Percentiles rank a stretch among this genome's conserved stretches.
phyloP scores from a whole-genome alignment of 495 filamentous ascomycete species.

The Apiosordaria backusii region DNA sequence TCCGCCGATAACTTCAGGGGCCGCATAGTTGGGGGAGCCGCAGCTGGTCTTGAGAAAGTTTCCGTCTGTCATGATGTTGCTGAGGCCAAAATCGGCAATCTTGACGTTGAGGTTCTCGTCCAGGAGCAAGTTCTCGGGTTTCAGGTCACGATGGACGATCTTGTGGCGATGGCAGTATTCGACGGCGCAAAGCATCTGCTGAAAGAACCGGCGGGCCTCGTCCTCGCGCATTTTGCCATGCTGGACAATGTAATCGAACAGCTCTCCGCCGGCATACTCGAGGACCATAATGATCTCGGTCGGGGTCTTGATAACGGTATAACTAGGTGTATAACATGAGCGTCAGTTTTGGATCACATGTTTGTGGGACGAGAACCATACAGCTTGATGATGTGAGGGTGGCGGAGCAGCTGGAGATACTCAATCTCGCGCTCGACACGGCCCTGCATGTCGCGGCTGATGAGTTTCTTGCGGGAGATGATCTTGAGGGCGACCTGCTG shows the following conservation, averaged over 20 bases:
- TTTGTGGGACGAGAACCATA: slow-evolving; percentile 40
- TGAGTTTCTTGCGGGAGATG: slow-evolving; percentile 89
- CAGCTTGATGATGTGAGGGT: slow-evolving; percentile 99
- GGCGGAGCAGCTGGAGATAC: slow-evolving; percentile 89
- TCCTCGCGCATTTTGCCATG: slow-evolving; percentile 85
- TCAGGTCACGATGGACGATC: slow-evolving; percentile 95
- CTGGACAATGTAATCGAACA: slow-evolving; percentile 95
- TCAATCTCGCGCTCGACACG: slow-evolving; percentile 97
- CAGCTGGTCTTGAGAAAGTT: slow-evolving; percentile 99
- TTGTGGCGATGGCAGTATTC: slow-evolving; percentile 99
- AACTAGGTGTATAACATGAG: slow-evolving; percentile 49
- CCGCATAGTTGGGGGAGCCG: slow-evolving; percentile 96
- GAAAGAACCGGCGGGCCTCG: slow-evolving; percentile 92
- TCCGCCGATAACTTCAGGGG: slow-evolving; percentile 94
- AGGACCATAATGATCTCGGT: slow-evolving; percentile 98
- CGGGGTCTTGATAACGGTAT: slow-evolving; percentile 91
- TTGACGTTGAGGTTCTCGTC: slow-evolving; percentile 95
- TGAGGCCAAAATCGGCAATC: slow-evolving; percentile 96
- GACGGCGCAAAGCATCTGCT: slow-evolving; percentile 98
- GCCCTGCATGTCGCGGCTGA: slow-evolving; percentile 94
- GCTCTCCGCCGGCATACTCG: slow-evolving; percentile 91
- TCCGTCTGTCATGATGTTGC: slow-evolving; percentile 99
- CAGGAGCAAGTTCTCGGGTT: slow-evolving; percentile 93
- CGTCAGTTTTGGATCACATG: background rate
- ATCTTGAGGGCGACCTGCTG: slow-evolving; percentile 97